Conservation (phyloP, 2,329 filamentous ascomycete species). For the Epichloe sp. region DNA sequence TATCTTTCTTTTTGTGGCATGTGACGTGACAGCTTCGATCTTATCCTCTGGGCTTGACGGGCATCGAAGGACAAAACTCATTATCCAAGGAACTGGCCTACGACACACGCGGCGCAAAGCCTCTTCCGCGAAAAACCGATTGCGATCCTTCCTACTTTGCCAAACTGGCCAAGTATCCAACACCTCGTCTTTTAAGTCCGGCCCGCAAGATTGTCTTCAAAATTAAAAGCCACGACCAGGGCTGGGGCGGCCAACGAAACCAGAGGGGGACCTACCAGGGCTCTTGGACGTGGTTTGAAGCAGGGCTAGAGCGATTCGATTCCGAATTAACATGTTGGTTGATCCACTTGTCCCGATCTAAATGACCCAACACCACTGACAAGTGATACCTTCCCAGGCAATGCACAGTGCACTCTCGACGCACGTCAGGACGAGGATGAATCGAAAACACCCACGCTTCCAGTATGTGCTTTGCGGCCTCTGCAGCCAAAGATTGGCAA, state of each 20-base stretch:
- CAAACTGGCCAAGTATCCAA: constrained; percentile 24
- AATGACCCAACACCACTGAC: not conserved
- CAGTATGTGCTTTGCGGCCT: constrained; percentile 24
- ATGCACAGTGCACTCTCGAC: constrained; percentile 18
- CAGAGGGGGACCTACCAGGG: constrained; percentile 29
- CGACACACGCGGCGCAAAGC: constrained; percentile 16
- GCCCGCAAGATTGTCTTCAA: constrained; percentile 50
- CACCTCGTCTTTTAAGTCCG: constrained; percentile 30
- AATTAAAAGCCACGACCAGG: constrained; percentile 44
- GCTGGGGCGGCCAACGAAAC: constrained; percentile 29
- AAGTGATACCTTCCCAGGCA: constrained; percentile 11
- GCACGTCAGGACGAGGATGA: constrained; percentile 12
- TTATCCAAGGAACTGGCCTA: constrained; percentile 17
- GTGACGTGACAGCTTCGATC: constrained; percentile 21
- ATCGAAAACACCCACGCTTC: constrained; percentile 13
- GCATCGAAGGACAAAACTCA: constrained; percentile 13
- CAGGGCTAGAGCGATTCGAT: constrained; percentile 43
- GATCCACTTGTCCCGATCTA: not conserved
- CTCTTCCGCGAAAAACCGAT: constrained; percentile 14
- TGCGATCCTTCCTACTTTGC: constrained; percentile 18
- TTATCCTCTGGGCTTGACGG: constrained; percentile 24
- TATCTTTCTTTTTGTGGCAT: not conserved
- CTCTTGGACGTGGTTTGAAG: constrained; percentile 52
- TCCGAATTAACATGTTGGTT: constrained; percentile 18
- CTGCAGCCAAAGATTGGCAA: constrained; percentile 19